Conservation (phyloP, 2,329 filamentous ascomycete genomes). For the Endoconidiophora polonica region DNA sequence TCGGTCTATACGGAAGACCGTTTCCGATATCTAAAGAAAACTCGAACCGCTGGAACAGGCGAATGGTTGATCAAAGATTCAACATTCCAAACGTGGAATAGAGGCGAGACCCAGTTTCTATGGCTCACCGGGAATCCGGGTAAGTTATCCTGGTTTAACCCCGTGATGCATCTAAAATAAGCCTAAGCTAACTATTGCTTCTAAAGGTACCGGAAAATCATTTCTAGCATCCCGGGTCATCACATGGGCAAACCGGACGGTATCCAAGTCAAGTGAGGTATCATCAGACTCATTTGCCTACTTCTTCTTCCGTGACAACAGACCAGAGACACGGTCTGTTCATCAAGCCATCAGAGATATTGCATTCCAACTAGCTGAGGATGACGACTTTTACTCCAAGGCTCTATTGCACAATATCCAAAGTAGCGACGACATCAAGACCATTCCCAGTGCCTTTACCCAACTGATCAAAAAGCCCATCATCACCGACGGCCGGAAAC, state of each 20-base stretch:
- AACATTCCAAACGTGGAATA: constrained; percentile 24
- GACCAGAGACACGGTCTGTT: constrained; percentile 28
- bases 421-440: constrained; percentile 26
- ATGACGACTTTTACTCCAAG: constrained; percentile 28
- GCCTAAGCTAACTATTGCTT: not conserved
- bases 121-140: constrained; percentile 29
- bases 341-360: constrained; percentile 29
- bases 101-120: constrained; percentile 23
- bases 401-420: constrained; percentile 21
- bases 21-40: constrained; percentile 25
- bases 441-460: constrained; percentile 27
- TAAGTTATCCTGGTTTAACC: constrained; percentile 10
- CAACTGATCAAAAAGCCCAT: constrained; percentile 26
- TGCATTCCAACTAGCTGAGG: constrained; percentile 30
- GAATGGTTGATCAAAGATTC: constrained; percentile 29
- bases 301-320: constrained; percentile 32
- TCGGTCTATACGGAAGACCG: constrained; percentile 28
- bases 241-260: constrained; percentile 22
- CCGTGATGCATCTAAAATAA: not conserved
- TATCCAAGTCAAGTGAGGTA: constrained; percentile 17
- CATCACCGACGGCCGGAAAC: constrained; percentile 19
- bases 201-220: constrained; percentile 27
- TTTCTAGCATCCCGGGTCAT: constrained; percentile 29
- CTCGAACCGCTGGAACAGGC: constrained; percentile 25
- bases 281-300: constrained; percentile 22